These are phyloP conservation scores for Raddia distichophylla DNA, from an alignment of 176 grass and related monocot genomes.

Conservation along the genomic window DNA sequence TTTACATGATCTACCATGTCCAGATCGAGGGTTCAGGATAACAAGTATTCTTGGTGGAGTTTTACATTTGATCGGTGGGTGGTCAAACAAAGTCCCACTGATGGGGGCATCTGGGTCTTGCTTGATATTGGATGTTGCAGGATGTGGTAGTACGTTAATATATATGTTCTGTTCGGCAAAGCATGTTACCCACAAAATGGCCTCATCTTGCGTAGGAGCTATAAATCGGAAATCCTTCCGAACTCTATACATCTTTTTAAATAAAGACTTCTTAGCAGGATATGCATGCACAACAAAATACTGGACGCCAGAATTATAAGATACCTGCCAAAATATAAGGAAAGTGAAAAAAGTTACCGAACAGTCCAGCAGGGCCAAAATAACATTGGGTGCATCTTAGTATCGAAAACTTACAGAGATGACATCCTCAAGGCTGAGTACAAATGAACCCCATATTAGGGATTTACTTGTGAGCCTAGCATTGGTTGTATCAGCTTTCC, in stretches of 20 bases:
- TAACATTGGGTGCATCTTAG: constrained; percentile 19
- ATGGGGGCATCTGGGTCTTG: constrained; percentile 54
- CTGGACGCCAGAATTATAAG: constrained; percentile 66
- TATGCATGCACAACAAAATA: constrained; percentile 87
- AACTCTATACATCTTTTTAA: constrained; percentile 67
- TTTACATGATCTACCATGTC: constrained; percentile 91
- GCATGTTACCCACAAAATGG: constrained; percentile 75
- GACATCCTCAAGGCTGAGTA: constrained; percentile 79
- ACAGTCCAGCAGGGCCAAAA: constrained; percentile 9
- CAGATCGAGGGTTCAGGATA: constrained; percentile 95
- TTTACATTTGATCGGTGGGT: constrained; percentile 83
- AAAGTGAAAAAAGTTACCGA: constrained; percentile 36
- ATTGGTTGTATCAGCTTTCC: constrained; percentile 56
- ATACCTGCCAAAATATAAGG: constrained; percentile 62
- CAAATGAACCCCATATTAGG: constrained; percentile 83
- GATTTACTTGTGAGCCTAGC: constrained; percentile 91
- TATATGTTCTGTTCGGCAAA: constrained; percentile 91
- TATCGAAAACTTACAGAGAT: constrained; percentile 80
- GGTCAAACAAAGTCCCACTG: constrained; percentile 67
- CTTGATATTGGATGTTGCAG: constrained; percentile 56
- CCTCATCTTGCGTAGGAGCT: constrained; percentile 72
- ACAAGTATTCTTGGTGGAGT: constrained; percentile 80
- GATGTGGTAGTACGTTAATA: constrained; percentile 67
- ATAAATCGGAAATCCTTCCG: constrained; percentile 84
- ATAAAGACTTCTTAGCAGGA: constrained; percentile 70